Conservation (phyloP, 306 rosid genomes). For the Carpinus viminea region DNA sequence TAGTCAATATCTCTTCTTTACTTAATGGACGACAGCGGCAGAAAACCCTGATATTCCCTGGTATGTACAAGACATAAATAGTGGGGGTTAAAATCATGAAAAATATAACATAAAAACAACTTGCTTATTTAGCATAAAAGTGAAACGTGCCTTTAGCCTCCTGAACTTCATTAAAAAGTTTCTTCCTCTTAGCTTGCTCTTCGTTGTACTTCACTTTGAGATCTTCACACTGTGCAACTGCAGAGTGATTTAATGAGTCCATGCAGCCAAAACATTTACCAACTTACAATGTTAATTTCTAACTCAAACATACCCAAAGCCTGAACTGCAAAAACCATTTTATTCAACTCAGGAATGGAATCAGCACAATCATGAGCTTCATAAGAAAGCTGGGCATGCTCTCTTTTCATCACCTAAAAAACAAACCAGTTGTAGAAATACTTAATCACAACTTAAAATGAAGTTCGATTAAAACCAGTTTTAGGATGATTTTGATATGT, state of each 20-base stretch:
- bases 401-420: slow-evolving; percentile 73
- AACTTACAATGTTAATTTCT: slow-evolving; percentile 14
- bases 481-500: slow-evolving; percentile 9
- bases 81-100: slow-evolving; percentile 5
- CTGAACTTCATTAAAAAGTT: slow-evolving; percentile 85
- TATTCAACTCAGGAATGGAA: slow-evolving; percentile 79
- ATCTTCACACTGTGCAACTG: slow-evolving; percentile 89
- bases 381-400: slow-evolving; percentile 58
- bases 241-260: slow-evolving; percentile 30
- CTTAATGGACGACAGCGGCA: slow-evolving; percentile 92
- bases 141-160: slow-evolving; percentile 74
- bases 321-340: slow-evolving; percentile 82
- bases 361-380: slow-evolving; percentile 82
- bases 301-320: slow-evolving; percentile 62
- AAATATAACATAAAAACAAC: not conserved
- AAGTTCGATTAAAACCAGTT: slow-evolving; percentile 8
- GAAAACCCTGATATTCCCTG: slow-evolving; percentile 86
- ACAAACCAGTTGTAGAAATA: slow-evolving; percentile 24
- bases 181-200: slow-evolving; percentile 74
- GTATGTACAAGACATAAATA: slow-evolving; percentile 14
- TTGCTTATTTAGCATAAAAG: not conserved
- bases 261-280: slow-evolving; percentile 14
- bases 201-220: slow-evolving; percentile 75
- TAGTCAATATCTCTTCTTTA: slow-evolving; percentile 57
- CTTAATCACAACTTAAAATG: not conserved